Base-by-base conservation (phyloP, 257 asterid species). In the Coffea canephora region DNA sequence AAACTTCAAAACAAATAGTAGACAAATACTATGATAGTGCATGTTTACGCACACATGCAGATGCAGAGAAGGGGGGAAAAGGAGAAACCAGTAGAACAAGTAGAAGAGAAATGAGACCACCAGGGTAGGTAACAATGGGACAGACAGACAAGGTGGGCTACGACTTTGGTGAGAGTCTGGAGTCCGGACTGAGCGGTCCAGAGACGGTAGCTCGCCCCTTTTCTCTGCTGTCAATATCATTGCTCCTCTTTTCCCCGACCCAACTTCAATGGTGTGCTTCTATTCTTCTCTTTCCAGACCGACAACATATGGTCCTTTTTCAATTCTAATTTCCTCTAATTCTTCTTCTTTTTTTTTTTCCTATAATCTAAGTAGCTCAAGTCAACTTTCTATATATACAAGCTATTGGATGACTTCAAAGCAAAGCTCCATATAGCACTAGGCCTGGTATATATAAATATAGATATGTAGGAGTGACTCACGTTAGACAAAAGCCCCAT, bases 201-300 rank as follows among this genome's bases (percentile, higher is more conserved):
- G 46, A 31, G 46, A 65, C 68, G 79, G 57, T 64, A 75, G 67
- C 80, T 74, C 80, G 55, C 69, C 59, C 41, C 46, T 82, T 83
- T 85, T 64, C 80, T 87, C 72, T 45, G 23, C 50, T 83, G 94
- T 91, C 90, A 39, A 62, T 75, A 69, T 89, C 91, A 54, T 0
- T 91, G 93, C 87, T 81, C 75, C 93, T 72, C 89, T 86, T 88
- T 90, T 81, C 11, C 77, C 93, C 91, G 93, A 91, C 97, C 93
- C 83, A 87, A 88, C 89, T 88, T 90, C 90, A 83, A 88, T 89
- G 90, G 74, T 81, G 61, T 78, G 77, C 80, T 68, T 68, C 80
- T 49, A 48, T 75, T 45, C 80, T 21, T 72, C 71, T 55, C 74
- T 34, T 66, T 76, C 77, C 18, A n/a, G 34, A 16, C 79, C 83